phyloP scores from a whole-genome alignment of 1,284 basidiomycete species.

The Trametes versicolor region DNA sequence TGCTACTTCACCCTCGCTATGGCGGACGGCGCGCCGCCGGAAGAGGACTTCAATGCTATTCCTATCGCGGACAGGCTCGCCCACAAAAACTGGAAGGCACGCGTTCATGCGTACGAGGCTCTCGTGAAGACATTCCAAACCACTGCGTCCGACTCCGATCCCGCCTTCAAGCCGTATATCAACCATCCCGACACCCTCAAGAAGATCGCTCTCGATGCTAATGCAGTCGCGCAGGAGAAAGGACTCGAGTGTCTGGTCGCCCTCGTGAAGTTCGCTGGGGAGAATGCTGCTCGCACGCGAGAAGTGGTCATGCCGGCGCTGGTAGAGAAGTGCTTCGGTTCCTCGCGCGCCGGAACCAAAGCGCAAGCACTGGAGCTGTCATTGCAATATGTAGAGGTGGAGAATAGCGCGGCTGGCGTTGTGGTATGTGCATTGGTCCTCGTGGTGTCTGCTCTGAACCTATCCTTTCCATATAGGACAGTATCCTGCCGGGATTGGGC shows the following conservation, averaged over 20 bases:
- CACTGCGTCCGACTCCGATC: slow-evolving; percentile 92
- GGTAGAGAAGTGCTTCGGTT: slow-evolving; percentile 97
- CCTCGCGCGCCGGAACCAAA: slow-evolving; percentile 92
- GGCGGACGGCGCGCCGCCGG: slow-evolving; percentile 90
- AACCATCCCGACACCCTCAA: slow-evolving; percentile 82
- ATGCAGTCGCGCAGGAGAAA: slow-evolving; percentile 98
- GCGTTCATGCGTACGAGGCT: slow-evolving; percentile 92
- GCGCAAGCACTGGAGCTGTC: slow-evolving; percentile 88
- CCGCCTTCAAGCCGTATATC: slow-evolving; percentile 91
- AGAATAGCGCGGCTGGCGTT: slow-evolving; percentile 88
- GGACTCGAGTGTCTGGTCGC: slow-evolving; percentile 89
- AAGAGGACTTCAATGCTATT: slow-evolving; percentile 93
- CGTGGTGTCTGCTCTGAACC: slow-evolving; percentile 27
- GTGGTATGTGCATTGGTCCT: slow-evolving; percentile 70
- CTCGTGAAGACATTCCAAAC: slow-evolving; percentile 88
- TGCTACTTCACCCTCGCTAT: slow-evolving; percentile 51
- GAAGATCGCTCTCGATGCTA: slow-evolving; percentile 91
- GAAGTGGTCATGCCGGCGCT: slow-evolving; percentile 87
- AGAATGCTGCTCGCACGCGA: slow-evolving; percentile 84
- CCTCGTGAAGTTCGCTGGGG: slow-evolving; percentile 92
- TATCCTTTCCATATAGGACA: slow-evolving; percentile 61
- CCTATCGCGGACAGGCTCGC: slow-evolving; percentile 85
- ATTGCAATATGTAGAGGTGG: slow-evolving; percentile 93
- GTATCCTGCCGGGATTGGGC: slow-evolving; percentile 85
- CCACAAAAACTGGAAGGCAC: slow-evolving; percentile 99